Evolutionary conservation across 2,329 filamentous ascomycete species (phyloP).

Genomic region (Trichoderma citrinoviride): DNA sequence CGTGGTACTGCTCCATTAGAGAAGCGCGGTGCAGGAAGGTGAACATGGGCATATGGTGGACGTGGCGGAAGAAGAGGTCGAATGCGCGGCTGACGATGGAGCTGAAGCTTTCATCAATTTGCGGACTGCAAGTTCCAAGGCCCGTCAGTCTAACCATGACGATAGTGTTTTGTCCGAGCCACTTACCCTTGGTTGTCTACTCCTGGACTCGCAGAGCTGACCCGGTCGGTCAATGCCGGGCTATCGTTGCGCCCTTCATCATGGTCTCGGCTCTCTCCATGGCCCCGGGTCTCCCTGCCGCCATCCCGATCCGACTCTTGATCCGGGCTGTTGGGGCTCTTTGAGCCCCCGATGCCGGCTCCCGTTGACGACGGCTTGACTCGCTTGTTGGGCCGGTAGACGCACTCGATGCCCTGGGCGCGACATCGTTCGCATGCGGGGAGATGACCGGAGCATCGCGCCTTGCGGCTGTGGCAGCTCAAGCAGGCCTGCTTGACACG

Average conservation of each 20-base stretch:
- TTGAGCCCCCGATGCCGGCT: conserved; percentile 24
- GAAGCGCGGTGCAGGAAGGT: conserved; percentile 59
- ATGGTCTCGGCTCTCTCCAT: neutral
- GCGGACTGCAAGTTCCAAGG: conserved; percentile 28
- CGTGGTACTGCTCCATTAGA: conserved; percentile 58
- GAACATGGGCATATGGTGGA: conserved; percentile 59
- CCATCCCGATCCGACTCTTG: conserved; percentile 31
- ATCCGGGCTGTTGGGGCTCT: conserved; percentile 37
- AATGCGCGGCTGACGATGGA: conserved; percentile 52
- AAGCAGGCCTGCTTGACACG: conserved; percentile 57
- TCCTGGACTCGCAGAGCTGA: conserved; percentile 36
- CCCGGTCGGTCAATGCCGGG: conserved; percentile 37
- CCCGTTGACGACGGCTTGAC: conserved; percentile 26
- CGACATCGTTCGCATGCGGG: conserved; percentile 53
- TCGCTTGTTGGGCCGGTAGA: conserved; percentile 52
- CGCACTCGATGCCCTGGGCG: conserved; percentile 53
- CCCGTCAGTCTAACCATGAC: neutral
- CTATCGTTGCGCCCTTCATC: conserved; percentile 37
- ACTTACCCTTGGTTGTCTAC: conserved; percentile 36
- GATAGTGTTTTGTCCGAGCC: too few relatives aligned
- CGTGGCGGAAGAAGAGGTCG: conserved; percentile 56
- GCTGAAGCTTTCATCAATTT: conserved; percentile 46
- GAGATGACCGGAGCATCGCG: conserved; percentile 56
- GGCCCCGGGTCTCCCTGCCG: neutral
- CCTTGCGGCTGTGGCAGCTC: conserved; percentile 58